Base-by-base conservation (phyloP, 441 rosid genomes). In the California macrophylla region DNA sequence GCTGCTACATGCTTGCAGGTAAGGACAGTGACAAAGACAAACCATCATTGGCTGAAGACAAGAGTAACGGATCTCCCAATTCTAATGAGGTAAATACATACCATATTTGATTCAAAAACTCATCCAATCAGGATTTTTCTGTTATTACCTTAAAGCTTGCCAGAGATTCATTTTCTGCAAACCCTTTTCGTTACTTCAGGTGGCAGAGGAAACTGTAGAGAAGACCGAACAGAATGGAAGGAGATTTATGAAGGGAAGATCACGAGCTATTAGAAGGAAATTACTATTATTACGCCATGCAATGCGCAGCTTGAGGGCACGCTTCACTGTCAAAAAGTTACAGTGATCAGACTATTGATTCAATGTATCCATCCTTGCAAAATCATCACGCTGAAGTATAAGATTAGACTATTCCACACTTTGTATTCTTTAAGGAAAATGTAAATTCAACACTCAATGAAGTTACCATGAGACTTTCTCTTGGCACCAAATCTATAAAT, bases 241-340 rank as follows among this genome's bases (percentile, higher is more conserved):
- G 38, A 78, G 71, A 69, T 79, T 84, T 10, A 81, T 81, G 71
- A 84, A 77, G 36, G 78, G 78, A 74, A 52, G 68, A 68, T 20
- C 82, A 52, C 64, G 40, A 4, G 68, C 74, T 5, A 80, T 69
- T 40, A 89, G 72, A 12, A 45, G 5, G 76, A 72, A 79, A 50
- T 74, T 88, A 69, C 69, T 85, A 82, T 73, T 21, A 84, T 85
- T 3, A 80, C 70, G 28, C 79, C 92, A 1, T 90, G 95, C 74
- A 87, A 85, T 56, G 76, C 62, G 28, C 12, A 21, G 5, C 28
- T 2, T 56, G 62, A 45, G 52, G 52, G 52, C 18, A 3, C 52
- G 52, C 52, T 45, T 45, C 1, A 45, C 52, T 13, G n/a, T 15
- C 16, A 45, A 13, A 45, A 45, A 45, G 15, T 3, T 1, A 15